These are phyloP conservation scores for Nepenthes alata DNA, from an alignment of 179 eudicot genomes.

Conservation along the genomic window DNA sequence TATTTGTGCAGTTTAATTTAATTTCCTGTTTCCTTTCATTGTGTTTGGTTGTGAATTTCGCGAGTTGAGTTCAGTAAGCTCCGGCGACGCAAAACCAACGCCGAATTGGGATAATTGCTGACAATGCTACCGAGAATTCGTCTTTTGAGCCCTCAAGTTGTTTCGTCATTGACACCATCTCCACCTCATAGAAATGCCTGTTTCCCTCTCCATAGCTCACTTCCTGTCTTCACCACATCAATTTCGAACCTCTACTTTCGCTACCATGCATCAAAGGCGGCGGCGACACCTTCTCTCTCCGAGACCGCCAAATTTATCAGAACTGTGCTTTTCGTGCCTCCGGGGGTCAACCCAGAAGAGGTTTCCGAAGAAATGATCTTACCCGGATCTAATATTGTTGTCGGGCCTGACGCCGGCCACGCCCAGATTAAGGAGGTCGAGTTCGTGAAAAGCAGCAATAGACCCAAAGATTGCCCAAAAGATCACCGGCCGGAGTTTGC, in stretches of 20 bases:
- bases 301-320: conserved; percentile 25
- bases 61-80: too few relatives aligned
- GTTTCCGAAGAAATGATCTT: conserved; percentile 54
- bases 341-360: conserved; percentile 61
- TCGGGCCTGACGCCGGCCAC: conserved; percentile 81
- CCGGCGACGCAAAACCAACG: too few relatives aligned
- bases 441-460: conserved; percentile 63
- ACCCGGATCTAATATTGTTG: conserved; percentile 72
- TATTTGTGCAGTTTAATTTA: too few relatives aligned
- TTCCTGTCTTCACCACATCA: conserved; percentile 13
- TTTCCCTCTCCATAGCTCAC: conserved; percentile 4
- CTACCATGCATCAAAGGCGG: conserved; percentile 10
- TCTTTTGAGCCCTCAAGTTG: conserved; percentile 17
- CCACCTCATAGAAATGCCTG: neutral
- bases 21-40: too few relatives aligned
- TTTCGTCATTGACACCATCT: conserved; percentile 8
- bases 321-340: conserved; percentile 63
- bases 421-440: conserved; percentile 71
- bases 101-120: neutral
- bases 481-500: conserved; percentile 79
- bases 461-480: conserved; percentile 66
- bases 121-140: conserved; percentile 34
- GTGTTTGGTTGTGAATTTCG: too few relatives aligned
- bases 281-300: conserved; percentile 4
- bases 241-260: conserved; percentile 13